Conservation (phyloP, 192 early-diverging fungal genomes). For the Coemansia sp. region DNA sequence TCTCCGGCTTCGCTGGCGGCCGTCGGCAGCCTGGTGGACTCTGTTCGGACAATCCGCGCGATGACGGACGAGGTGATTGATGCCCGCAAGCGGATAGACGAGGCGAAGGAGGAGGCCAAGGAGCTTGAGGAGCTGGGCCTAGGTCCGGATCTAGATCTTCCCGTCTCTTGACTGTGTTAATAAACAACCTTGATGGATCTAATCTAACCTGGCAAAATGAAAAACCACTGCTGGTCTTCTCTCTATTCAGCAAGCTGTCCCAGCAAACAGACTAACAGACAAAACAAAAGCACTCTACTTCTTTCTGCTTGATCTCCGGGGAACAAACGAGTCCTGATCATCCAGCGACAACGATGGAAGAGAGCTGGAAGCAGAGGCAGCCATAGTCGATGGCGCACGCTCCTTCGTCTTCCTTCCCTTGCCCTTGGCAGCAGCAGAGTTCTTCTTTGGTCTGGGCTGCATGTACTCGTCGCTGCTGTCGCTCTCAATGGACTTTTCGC, state of each 20-base stretch:
- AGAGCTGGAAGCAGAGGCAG: neutral
- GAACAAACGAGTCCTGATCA: neutral
- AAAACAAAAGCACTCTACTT: neutral
- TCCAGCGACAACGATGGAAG: too few relatives aligned
- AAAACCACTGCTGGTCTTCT: neutral
- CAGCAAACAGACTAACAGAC: too few relatives aligned
- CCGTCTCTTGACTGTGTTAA: neutral
- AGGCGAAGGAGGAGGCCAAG: constrained; percentile 18
- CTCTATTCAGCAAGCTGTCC: neutral
- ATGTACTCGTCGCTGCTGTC: constrained; percentile 1
- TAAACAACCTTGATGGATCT: neutral
- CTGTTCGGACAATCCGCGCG: constrained; percentile 67
- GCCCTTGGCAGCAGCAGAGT: neutral
- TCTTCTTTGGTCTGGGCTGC: neutral
- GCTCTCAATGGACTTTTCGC: constrained; percentile 1
- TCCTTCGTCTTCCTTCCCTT: constrained; percentile 4
- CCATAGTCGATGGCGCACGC: neutral
- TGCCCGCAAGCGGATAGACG: constrained; percentile 35
- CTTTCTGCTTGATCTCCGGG: constrained; percentile 11
- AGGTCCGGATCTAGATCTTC: neutral
- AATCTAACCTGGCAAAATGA: neutral
- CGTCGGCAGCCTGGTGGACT: constrained; percentile 57
- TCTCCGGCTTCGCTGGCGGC: constrained; percentile 58
- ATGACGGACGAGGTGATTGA: constrained; percentile 60
- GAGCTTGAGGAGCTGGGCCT: constrained; percentile 7